A percentile compares a stretch with the other conserved stretches of the same genome.
phyloP scores from a whole-genome alignment of 495 filamentous ascomycete species.

The Pyronema omphalodes region DNA sequence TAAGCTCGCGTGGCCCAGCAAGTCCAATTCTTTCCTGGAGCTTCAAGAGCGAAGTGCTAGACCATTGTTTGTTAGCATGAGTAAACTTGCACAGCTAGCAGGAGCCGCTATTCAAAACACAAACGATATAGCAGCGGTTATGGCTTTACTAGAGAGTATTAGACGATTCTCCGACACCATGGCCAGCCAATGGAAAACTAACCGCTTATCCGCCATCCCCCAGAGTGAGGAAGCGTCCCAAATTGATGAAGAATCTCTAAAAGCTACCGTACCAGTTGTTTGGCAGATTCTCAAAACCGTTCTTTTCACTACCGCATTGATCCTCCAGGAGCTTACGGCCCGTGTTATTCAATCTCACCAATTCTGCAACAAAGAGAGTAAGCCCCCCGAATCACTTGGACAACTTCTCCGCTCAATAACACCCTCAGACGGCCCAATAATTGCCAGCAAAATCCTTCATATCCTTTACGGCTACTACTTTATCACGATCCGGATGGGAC shows the following conservation, averaged over 20 bases:
- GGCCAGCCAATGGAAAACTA: slow-evolving; percentile 65
- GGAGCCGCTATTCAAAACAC: slow-evolving; percentile 54
- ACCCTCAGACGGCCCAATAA: slow-evolving; percentile 38
- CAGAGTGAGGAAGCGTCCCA: slow-evolving; percentile 49
- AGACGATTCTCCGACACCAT: slow-evolving; percentile 51
- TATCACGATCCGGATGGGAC: slow-evolving; percentile 59
- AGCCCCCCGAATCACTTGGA: slow-evolving; percentile 16
- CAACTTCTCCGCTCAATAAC: slow-evolving; percentile 18
- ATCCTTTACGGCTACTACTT: slow-evolving; percentile 74
- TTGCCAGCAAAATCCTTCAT: slow-evolving; percentile 60
- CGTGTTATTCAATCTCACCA: slow-evolving; percentile 40
- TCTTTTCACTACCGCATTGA: slow-evolving; percentile 61
- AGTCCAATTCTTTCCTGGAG: slow-evolving; percentile 30
- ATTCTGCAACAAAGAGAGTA: slow-evolving; percentile 38
- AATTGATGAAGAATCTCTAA: slow-evolving; percentile 49
- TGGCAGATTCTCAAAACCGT: slow-evolving; percentile 69
- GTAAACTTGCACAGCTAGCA: slow-evolving; percentile 57
- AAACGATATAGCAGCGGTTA: slow-evolving; percentile 38
- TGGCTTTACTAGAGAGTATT: slow-evolving; percentile 47
- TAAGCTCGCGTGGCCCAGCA: slow-evolving; percentile 51
- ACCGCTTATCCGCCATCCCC: slow-evolving; percentile 70
- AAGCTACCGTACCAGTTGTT: slow-evolving; percentile 51
- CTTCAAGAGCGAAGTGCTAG: slow-evolving; percentile 31
- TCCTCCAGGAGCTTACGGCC: slow-evolving; percentile 53
- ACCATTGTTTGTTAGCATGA: slow-evolving; percentile 61